Evolutionary conservation across 192 early-diverging fungal species (phyloP), one percentile per base, ranked within the genome.

Genomic region (Podila clonocystis): DNA sequence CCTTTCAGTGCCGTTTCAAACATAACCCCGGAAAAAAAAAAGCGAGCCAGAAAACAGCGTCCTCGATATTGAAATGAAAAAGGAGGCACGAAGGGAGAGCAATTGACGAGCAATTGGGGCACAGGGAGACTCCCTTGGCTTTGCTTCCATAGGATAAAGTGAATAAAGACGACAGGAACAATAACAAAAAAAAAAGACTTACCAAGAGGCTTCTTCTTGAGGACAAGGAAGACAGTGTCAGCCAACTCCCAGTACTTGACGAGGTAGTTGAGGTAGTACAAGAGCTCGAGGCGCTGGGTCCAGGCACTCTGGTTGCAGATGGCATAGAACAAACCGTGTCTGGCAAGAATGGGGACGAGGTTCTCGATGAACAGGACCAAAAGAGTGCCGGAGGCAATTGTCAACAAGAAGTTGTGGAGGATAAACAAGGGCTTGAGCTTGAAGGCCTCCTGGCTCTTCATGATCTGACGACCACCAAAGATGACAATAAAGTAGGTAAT

Each of bases 181-280:
- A 12, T 22, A 48, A 60, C 12, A 41, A 22, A 3, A 62, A 20
- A 50, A 74, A n/a, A 31, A 41, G 45, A 80, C 82, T 57, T 85
- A 90, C 89, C 90, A 62, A 95, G 88, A 22, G 89, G 88, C 91
- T 94, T 95, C 90, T 93, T 93, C 84, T 90, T 93, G 36, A 93
- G 82, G 22, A 91, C 94, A 29, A 95, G 86, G 85, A 97, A 97
- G 28, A 96, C 84, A 19, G 95, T 97, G 79, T 97, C 95, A 60
- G 88, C 83, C 67, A 97, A 87, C 83, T 97, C 95, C 87, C 92
- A 91, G 87, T 93, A 96, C 86, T 97, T 97, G 82, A 94, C 91
- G 55, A 96, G 88, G 84, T 96, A 97, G 87, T 97, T 97, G 70
- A 97, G 86, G 80, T 94, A 96, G 88, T 96, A 97, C 17, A 94